These are phyloP conservation scores for Rhodocollybia butyracea DNA, from an alignment of 768 basidiomycete species.

Conservation along the genomic window DNA sequence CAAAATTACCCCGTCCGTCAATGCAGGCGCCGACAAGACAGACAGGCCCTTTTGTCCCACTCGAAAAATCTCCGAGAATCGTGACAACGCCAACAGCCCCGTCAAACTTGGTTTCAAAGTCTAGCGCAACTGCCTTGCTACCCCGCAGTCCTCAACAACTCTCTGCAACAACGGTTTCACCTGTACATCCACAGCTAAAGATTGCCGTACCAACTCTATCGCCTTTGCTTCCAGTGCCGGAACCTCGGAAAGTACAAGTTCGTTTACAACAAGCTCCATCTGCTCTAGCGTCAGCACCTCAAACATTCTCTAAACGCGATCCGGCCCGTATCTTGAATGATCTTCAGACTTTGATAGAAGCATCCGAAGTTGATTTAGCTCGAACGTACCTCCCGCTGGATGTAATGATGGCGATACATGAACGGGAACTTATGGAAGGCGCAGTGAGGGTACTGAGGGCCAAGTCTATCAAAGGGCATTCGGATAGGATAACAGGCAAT, in stretches of 20 bases:
- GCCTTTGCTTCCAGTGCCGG: too few species aligned
- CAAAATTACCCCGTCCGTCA: not conserved
- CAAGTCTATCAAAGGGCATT: not conserved
- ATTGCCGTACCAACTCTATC: too few species aligned
- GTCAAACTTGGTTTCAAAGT: too few species aligned
- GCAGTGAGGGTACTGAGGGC: constrained; percentile 11
- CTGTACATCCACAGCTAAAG: too few species aligned
- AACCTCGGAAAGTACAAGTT: too few species aligned
- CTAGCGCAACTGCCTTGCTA: too few species aligned
- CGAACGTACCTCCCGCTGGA: constrained; percentile 16
- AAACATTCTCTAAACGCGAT: constrained; percentile 3
- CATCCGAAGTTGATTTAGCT: not conserved
- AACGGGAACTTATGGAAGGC: constrained; percentile 23
- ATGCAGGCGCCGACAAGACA: not conserved
- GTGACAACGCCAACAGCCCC: too few species aligned
- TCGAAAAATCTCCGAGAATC: not conserved
- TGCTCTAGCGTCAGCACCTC: not conserved
- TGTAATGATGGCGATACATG: constrained; percentile 21
- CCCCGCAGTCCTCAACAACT: too few species aligned
- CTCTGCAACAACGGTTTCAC: too few species aligned
- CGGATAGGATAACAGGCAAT: constrained; percentile 8
- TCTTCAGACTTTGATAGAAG: not conserved
- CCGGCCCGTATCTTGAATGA: not conserved
- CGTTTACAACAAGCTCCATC: not conserved
- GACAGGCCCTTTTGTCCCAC: not conserved